Evolutionary conservation across 768 basidiomycete species (phyloP).

Genomic region (Hemileccinum rubropunctum): DNA sequence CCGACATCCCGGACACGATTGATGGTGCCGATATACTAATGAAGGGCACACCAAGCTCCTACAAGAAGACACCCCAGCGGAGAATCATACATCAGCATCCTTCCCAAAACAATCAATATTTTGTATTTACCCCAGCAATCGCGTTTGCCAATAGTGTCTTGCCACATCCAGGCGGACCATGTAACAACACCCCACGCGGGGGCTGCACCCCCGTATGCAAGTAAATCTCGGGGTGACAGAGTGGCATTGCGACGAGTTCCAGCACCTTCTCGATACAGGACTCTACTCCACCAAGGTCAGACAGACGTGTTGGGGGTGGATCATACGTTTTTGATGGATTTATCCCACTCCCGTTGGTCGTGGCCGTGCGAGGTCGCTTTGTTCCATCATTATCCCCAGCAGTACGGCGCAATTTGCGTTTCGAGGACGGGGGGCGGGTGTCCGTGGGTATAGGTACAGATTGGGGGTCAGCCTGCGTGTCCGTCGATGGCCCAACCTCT

Average conservation of each 20-base stretch:
- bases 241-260: constrained; percentile 94
- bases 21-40: constrained; percentile 94
- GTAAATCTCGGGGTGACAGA: constrained; percentile 95
- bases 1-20: constrained; percentile 97
- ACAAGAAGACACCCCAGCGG: not conserved
- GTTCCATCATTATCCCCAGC: constrained; percentile 45
- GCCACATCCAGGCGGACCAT: constrained; percentile 96
- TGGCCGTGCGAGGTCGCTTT: constrained; percentile 53
- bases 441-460: constrained; percentile 3
- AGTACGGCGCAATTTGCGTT: constrained; percentile 61
- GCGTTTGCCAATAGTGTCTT: constrained; percentile 95
- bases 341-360: constrained; percentile 14
- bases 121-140: constrained; percentile 78
- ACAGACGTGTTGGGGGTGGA: constrained; percentile 73
- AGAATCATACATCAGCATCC: not conserved
- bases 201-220: constrained; percentile 89
- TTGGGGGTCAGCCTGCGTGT: not conserved
- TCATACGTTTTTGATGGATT: constrained; percentile 39
- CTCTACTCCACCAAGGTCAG: constrained; percentile 87
- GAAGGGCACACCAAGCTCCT: constrained; percentile 93
- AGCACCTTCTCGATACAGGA: constrained; percentile 87
- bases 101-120: not conserved
- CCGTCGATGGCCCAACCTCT: constrained; percentile 12
- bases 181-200: constrained; percentile 86
- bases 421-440: constrained; percentile 34